Base-by-base conservation (phyloP, 2,329 filamentous ascomycete species). In the Fusarium compactum region DNA sequence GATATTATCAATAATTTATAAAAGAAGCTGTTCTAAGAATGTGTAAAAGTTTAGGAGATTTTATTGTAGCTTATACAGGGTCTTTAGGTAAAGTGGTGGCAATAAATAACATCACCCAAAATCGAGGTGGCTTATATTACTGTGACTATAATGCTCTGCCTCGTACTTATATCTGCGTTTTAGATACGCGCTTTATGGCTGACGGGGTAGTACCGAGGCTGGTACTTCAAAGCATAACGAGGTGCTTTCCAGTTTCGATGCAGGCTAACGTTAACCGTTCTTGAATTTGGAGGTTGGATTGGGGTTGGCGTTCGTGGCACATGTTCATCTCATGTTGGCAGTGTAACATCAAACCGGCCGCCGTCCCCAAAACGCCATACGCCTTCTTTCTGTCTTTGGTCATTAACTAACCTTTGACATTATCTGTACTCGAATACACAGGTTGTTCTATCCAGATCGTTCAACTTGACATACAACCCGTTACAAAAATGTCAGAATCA, bases 401-500 rank as follows among this genome's bases (percentile, higher is more conserved):
- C 4, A 18, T 5, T 34, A 9, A 34, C 32, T 34, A 18, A 34
- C 32, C 5, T 34, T 34, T 34, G 8, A 18, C 32, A 34, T 1
- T 9, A 34, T 34, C 1, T 9, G 18, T 16, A 34, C 32, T 18
- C 32, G 15, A 18, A 18, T 5, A 34, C 15, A 18, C 2, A 34
- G 32, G 32, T 3, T 34, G 32, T 8, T 18, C 32, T 34, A 9
- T 34, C 16, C 16, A 34, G 5, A 34, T 18, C 32, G 32, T 34
- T 34, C 32, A 34, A 34, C 16, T 34, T 34, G 1, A 34, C 15
- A 34, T 34, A 34, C 32, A 34, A 9, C 32, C 15, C 15, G 78
- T 86, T 6, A 76, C 76, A 2, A 8, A 58, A 44, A 66, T 66
- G 62, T 12, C 47, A 15, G 38, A 50, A 5, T 62, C 55, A n/a